Conservation (phyloP, 805 yeast genomes). For the Lachancea dasiensis region DNA sequence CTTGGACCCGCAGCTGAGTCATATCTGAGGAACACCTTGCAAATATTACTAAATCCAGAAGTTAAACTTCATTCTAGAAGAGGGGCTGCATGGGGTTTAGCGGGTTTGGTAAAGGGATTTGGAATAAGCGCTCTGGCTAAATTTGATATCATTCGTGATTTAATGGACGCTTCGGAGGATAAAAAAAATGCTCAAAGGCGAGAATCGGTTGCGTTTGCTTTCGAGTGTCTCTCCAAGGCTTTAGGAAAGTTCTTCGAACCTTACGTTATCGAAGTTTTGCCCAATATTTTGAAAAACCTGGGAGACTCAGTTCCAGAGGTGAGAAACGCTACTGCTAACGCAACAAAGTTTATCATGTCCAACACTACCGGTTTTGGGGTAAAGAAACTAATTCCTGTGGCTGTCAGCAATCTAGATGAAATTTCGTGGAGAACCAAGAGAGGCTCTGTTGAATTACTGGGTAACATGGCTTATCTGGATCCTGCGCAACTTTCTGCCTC, state of each 20-base stretch:
- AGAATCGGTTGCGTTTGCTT: slow-evolving; percentile 82
- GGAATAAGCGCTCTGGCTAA: slow-evolving; percentile 76
- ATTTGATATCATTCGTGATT: slow-evolving; percentile 66
- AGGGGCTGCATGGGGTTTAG: slow-evolving; percentile 95
- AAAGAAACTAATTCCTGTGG: slow-evolving; percentile 83
- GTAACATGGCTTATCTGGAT: slow-evolving; percentile 96
- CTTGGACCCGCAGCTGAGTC: slow-evolving; percentile 45
- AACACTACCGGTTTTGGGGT: slow-evolving; percentile 90
- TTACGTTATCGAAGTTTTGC: slow-evolving; percentile 82
- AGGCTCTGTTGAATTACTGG: slow-evolving; percentile 92
- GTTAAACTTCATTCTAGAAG: slow-evolving; percentile 49
- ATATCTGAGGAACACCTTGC: slow-evolving; percentile 55
- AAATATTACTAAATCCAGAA: slow-evolving; percentile 47
- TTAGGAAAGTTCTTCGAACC: slow-evolving; percentile 85
- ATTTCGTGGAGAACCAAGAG: slow-evolving; percentile 94
- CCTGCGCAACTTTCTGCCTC: slow-evolving; percentile 91
- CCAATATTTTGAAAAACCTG: slow-evolving; percentile 67
- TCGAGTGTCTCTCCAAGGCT: slow-evolving; percentile 75
- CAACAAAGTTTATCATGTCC: slow-evolving; percentile 84
- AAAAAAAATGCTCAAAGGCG: slow-evolving; percentile 66
- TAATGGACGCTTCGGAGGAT: slow-evolving; percentile 83
- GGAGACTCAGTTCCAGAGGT: slow-evolving; percentile 87
- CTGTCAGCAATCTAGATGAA: slow-evolving; percentile 78
- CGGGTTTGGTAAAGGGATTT: slow-evolving; percentile 87
- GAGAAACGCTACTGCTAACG: slow-evolving; percentile 79